Conservation (phyloP, 352 stramenopile species). For the Elongisporangium anandrum region DNA sequence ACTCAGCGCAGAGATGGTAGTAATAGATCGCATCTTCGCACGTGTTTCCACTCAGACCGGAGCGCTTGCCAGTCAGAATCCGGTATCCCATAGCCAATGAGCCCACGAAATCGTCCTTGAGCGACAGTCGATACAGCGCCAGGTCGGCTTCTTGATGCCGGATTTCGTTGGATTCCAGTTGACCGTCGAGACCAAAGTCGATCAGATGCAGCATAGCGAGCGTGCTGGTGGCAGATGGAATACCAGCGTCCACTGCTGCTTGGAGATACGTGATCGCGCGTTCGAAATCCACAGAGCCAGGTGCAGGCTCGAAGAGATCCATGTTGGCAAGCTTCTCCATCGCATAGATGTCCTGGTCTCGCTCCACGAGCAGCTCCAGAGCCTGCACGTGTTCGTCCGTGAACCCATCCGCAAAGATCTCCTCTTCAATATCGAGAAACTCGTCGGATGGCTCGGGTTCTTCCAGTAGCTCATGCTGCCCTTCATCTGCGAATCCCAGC, state of each 20-base stretch:
- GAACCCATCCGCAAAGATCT: slow-evolving; percentile 38
- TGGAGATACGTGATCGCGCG: slow-evolving; percentile 39
- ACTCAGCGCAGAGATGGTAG: slow-evolving; percentile 52
- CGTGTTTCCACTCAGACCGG: slow-evolving; percentile 6
- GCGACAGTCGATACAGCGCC: slow-evolving; percentile 24
- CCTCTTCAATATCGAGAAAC: slow-evolving; percentile 50
- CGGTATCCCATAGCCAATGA: slow-evolving; percentile 55
- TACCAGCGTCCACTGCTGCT: slow-evolving; percentile 33
- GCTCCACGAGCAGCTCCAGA: slow-evolving; percentile 21
- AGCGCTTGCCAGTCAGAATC: slow-evolving; percentile 32
- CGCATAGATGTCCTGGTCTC: slow-evolving; percentile 35
- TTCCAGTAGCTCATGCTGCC: slow-evolving; percentile 7
- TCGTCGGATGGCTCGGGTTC: slow-evolving; percentile 29
- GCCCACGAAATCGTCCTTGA: slow-evolving; percentile 41
- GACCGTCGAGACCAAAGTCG: slow-evolving; percentile 22
- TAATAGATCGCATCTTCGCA: slow-evolving; percentile 40
- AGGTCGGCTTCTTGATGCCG: slow-evolving; percentile 25
- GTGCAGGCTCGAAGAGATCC: slow-evolving; percentile 47
- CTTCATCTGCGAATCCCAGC: not conserved
- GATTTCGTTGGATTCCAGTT: slow-evolving; percentile 14
- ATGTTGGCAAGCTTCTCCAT: slow-evolving; percentile 56
- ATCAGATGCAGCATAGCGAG: slow-evolving; percentile 56
- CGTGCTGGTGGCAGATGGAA: slow-evolving; percentile 31
- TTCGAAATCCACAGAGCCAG: slow-evolving; percentile 15
- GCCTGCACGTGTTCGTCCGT: slow-evolving; percentile 29